A percentile compares a stretch with the other conserved stretches of the same genome.
These are phyloP conservation scores for Avena insularis DNA, from an alignment of 176 grass and related monocot species.

Conservation along the genomic window DNA sequence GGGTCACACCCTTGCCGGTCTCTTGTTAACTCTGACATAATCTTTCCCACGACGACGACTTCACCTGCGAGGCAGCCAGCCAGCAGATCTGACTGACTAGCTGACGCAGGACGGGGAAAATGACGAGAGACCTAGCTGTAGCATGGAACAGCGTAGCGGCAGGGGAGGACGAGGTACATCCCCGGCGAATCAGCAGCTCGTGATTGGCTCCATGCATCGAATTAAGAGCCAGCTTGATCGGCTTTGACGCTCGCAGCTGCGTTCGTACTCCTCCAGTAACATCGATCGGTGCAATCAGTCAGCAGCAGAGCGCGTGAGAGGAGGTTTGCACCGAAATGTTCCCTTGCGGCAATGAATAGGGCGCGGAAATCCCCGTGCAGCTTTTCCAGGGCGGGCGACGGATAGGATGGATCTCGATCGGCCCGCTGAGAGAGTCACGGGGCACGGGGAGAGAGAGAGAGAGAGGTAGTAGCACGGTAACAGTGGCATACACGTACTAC, in stretches of 20 bases:
- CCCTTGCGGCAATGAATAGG: slow-evolving; percentile 43
- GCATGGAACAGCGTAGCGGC: not conserved
- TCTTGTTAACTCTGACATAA: slow-evolving; percentile 25
- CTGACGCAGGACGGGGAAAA: not conserved
- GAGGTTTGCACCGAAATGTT: slow-evolving; percentile 28
- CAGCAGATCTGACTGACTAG: slow-evolving; percentile 6
- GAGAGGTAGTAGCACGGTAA: not conserved
- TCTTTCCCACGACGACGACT: slow-evolving; percentile 12
- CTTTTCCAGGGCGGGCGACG: slow-evolving; percentile 30
- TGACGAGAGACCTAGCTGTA: slow-evolving; percentile 31
- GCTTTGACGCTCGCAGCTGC: not conserved
- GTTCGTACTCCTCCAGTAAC: not conserved
- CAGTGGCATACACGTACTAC: not conserved
- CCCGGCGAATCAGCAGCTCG: not conserved
- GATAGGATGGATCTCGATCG: not conserved
- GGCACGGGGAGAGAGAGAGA: not conserved
- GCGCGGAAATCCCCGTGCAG: slow-evolving; percentile 45
- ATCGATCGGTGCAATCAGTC: not conserved
- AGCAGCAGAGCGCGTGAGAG: not conserved
- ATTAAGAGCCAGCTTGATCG: not conserved
- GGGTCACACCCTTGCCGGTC: not conserved
- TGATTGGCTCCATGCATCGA: not conserved
- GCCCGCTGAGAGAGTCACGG: slow-evolving; percentile 41
- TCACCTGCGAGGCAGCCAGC: not conserved
- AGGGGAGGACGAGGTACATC: not conserved